These are phyloP conservation scores for Klebsormidium nitens DNA, from an alignment of 139 green algal genomes.

Conservation along the genomic window DNA sequence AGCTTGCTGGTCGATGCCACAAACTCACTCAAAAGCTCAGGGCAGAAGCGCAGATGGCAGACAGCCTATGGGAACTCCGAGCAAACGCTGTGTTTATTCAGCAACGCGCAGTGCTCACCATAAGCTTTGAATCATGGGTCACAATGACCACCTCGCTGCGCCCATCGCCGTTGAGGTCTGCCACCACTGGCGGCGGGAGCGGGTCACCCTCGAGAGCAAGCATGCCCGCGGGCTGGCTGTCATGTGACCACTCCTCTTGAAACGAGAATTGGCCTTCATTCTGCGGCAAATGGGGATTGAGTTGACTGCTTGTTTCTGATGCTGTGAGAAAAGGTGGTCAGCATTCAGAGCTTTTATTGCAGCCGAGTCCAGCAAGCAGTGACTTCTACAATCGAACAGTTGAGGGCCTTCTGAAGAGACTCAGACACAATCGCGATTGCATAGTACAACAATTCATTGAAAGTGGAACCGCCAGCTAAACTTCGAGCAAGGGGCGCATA, in stretches of 20 bases:
- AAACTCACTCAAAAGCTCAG: no score
- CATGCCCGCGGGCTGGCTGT: neutral
- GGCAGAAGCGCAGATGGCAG: no score
- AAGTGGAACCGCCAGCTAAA: slow-evolving; percentile 4
- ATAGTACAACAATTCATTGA: no score
- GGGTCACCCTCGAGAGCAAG: neutral
- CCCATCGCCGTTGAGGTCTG: slow-evolving; percentile 94
- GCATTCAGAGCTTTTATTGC: neutral
- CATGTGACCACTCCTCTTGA: slow-evolving; percentile 17
- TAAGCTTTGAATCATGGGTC: slow-evolving; percentile 61
- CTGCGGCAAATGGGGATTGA: neutral
- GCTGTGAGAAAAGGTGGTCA: neutral
- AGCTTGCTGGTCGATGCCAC: no score
- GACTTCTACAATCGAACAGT: neutral
- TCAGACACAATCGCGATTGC: no score
- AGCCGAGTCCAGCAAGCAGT: neutral
- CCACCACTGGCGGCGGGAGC: slow-evolving; percentile 25
- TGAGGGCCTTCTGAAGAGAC: no score
- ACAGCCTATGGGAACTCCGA: no score
- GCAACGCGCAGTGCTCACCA: slow-evolving; percentile 45
- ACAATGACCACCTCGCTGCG: slow-evolving; percentile 73
- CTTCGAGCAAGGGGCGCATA: slow-evolving; percentile 30
- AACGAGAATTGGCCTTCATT: neutral
- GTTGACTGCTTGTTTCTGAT: neutral
- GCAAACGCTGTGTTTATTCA: no score